Percentiles rank a stretch among this genome's conserved stretches.
Conservation (phyloP, 228 moss, liverwort and hornwort genomes). For the Sphagnum magellanicum region DNA sequence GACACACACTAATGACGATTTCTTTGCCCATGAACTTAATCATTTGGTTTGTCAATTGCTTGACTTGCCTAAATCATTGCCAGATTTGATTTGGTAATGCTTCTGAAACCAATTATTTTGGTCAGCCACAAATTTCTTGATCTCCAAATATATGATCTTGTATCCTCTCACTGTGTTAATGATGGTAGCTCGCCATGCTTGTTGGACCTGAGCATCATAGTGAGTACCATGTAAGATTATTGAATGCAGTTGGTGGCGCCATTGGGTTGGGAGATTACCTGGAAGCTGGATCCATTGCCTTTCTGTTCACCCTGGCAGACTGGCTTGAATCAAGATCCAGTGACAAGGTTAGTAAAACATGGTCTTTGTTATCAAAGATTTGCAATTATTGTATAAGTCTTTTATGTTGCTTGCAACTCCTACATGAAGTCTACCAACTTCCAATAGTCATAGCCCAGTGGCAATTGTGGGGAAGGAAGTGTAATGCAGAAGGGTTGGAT, state of each 20-base stretch:
- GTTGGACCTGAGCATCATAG: background rate
- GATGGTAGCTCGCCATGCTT: too few species aligned
- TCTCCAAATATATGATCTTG: background rate
- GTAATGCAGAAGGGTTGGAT: too few species aligned
- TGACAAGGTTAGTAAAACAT: slow-evolving; percentile 30
- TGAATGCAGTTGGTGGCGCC: slow-evolving; percentile 36
- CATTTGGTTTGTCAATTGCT: too few species aligned
- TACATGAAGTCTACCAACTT: background rate
- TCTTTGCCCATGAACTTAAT: too few species aligned
- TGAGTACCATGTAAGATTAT: background rate
- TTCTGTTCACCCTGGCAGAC: slow-evolving; percentile 47
- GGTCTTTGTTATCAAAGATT: background rate
- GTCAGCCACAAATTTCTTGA: too few species aligned
- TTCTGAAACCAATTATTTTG: too few species aligned
- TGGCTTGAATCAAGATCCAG: slow-evolving; percentile 56
- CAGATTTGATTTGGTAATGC: too few species aligned
- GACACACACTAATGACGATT: too few species aligned
- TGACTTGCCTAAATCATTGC: background rate
- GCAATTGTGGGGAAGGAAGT: too few species aligned
- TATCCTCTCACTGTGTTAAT: background rate
- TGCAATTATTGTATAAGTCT: background rate
- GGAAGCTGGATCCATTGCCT: slow-evolving; percentile 53
- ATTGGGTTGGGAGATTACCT: slow-evolving; percentile 53
- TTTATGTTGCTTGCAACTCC: background rate
- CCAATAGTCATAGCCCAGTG: too few species aligned